phyloP scores from a whole-genome alignment of 2,329 filamentous ascomycete species.

The Metarhizium guizhouense region DNA sequence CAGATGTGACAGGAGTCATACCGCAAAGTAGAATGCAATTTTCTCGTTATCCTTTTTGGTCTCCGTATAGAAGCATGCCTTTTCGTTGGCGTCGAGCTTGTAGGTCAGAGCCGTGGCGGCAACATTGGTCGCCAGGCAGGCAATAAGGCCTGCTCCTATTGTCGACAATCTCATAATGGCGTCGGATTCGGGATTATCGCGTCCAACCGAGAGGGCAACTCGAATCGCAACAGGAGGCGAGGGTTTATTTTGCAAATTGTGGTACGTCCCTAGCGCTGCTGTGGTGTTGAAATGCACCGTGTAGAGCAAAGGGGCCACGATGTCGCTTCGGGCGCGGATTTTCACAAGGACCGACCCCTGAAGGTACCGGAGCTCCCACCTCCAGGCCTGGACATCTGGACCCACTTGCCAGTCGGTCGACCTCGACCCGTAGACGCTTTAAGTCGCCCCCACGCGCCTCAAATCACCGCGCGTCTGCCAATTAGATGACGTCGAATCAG shows the following conservation, averaged over 20 bases:
- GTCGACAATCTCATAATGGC: slow-evolving; percentile 56
- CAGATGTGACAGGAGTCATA: slow-evolving; percentile 19
- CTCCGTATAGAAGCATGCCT: slow-evolving; percentile 86
- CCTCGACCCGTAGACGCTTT: neutral
- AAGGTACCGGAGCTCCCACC: neutral
- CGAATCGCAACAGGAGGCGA: neutral
- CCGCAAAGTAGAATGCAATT: slow-evolving; percentile 94
- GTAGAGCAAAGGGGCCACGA: slow-evolving; percentile 10
- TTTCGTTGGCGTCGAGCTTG: slow-evolving; percentile 82
- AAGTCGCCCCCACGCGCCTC: neutral
- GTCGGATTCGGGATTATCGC: slow-evolving; percentile 17
- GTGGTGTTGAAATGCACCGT: neutral
- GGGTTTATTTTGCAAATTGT: slow-evolving; percentile 3
- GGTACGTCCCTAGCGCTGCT: slow-evolving; percentile 1
- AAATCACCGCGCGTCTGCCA: neutral
- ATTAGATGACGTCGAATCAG: slow-evolving; percentile 3
- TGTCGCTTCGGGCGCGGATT: slow-evolving; percentile 13
- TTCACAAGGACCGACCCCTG: slow-evolving; percentile 11
- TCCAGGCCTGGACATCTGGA: neutral
- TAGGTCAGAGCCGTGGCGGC: slow-evolving; percentile 91
- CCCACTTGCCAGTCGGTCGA: neutral
- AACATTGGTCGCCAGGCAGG: slow-evolving; percentile 59
- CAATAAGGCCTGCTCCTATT: slow-evolving; percentile 59
- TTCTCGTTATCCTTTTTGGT: slow-evolving; percentile 75
- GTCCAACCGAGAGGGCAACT: slow-evolving; percentile 12